A percentile compares a stretch with the other conserved stretches of the same genome.
phyloP scores from a whole-genome alignment of 2,329 filamentous ascomycete species.

The Aspergillus latus region DNA sequence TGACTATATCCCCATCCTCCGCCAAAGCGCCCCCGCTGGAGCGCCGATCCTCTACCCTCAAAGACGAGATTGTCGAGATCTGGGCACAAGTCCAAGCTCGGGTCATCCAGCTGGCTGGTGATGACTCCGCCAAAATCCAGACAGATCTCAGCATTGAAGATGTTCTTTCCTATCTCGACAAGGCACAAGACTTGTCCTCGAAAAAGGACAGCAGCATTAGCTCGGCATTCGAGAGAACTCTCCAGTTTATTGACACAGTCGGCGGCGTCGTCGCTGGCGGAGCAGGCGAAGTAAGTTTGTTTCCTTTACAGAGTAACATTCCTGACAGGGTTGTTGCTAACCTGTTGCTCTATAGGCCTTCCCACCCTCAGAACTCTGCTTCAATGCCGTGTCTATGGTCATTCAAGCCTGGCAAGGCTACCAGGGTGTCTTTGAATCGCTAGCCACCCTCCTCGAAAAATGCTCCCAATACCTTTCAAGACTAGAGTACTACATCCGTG shows the following conservation, averaged over 20 bases:
- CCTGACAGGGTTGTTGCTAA: not conserved
- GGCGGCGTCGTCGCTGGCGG: slow-evolving; percentile 17
- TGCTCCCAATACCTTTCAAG: slow-evolving; percentile 19
- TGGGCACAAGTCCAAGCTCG: slow-evolving; percentile 21
- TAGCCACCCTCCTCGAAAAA: slow-evolving; percentile 20
- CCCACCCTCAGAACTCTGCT: slow-evolving; percentile 22
- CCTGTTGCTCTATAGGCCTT: slow-evolving; percentile 16
- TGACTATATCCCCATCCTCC: slow-evolving; percentile 16
- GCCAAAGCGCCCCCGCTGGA: slow-evolving; percentile 2
- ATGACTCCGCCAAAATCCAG: slow-evolving; percentile 10
- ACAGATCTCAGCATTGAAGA: slow-evolving; percentile 12
- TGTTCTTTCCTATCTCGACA: slow-evolving; percentile 15
- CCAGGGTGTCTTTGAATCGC: slow-evolving; percentile 21
- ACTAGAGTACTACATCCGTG: slow-evolving; percentile 20
- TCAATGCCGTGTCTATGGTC: slow-evolving; percentile 23
- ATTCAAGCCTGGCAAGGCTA: slow-evolving; percentile 25
- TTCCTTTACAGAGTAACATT: not conserved
- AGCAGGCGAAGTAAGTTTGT: slow-evolving; percentile 14
- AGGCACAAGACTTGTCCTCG: slow-evolving; percentile 5
- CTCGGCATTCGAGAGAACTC: slow-evolving; percentile 15
- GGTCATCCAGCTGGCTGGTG: slow-evolving; percentile 19
- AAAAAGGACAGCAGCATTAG: slow-evolving; percentile 12
- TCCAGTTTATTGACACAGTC: slow-evolving; percentile 19
- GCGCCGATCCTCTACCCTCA: slow-evolving; percentile 11
- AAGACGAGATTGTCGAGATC: slow-evolving; percentile 17